Evolutionary conservation across 2,329 filamentous ascomycete genomes (phyloP).

Genomic region (Magnaporthiopsis incrustans): DNA sequence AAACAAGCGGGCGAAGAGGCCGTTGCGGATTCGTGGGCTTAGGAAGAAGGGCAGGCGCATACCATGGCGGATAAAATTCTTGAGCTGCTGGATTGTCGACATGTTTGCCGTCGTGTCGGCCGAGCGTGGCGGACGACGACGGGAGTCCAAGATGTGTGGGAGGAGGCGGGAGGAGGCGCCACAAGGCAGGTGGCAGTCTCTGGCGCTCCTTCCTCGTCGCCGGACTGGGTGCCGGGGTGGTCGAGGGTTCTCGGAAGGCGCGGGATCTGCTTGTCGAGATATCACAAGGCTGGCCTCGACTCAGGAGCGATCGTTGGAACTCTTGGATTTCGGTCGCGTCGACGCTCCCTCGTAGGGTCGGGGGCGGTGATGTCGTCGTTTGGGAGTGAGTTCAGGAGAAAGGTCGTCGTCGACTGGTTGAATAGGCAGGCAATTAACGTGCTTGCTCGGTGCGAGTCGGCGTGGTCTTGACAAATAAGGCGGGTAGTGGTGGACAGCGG

Average conservation of each 20-base stretch:
- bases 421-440: no score
- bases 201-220: slow-evolving; percentile 1
- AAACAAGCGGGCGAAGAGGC: no score
- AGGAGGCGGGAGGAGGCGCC: neutral
- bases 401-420: neutral
- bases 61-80: slow-evolving; percentile 96
- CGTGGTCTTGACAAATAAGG: neutral
- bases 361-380: neutral
- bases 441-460: neutral
- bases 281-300: neutral
- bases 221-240: neutral
- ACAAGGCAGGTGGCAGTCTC: neutral
- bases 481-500: neutral
- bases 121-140: neutral
- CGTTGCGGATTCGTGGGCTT: neutral
- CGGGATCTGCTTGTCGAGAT: neutral
- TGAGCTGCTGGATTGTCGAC: slow-evolving; percentile 85
- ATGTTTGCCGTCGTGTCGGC: slow-evolving; percentile 24
- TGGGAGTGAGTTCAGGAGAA: no score
- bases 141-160: neutral
- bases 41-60: slow-evolving; percentile 18
- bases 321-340: neutral
- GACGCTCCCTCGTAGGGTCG: neutral
- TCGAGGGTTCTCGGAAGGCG: neutral
- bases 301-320: neutral